Conservation (phyloP, 352 stramenopile species). For the Hyaloperonospora arabidopsidis region DNA sequence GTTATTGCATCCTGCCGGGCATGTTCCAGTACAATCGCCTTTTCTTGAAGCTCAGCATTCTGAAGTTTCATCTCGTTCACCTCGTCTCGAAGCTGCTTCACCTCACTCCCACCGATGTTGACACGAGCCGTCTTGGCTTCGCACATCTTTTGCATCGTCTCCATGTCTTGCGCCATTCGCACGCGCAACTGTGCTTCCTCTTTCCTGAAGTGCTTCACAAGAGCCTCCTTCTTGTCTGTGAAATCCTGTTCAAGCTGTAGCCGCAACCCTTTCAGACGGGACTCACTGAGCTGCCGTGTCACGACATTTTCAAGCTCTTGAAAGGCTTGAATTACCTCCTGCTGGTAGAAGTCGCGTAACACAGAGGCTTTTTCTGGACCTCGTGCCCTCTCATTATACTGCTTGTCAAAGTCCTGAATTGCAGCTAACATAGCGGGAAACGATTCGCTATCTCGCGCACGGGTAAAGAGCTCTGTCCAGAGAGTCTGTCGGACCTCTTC, state of each 20-base stretch:
- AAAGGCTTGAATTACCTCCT: constrained; percentile 50
- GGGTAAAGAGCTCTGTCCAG: constrained; percentile 34
- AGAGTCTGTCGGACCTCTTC: constrained; percentile 30
- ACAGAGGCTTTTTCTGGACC: constrained; percentile 50
- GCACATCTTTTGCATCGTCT: constrained; percentile 67
- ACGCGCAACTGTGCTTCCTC: constrained; percentile 54
- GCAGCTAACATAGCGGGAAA: constrained; percentile 41
- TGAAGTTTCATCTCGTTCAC: constrained; percentile 25
- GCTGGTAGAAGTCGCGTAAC: constrained; percentile 48
- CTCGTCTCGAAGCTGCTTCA: constrained; percentile 45
- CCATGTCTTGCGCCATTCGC: constrained; percentile 49
- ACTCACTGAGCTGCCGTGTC: constrained; percentile 47
- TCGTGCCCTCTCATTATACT: constrained; percentile 37
- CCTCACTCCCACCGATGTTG: constrained; percentile 61
- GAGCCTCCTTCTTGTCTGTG: constrained; percentile 44
- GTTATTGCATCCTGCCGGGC: constrained; percentile 25
- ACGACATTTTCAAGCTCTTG: constrained; percentile 43
- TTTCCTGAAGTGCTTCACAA: constrained; percentile 58
- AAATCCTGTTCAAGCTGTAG: constrained; percentile 51
- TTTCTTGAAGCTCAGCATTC: constrained; percentile 40
- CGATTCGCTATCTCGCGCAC: constrained; percentile 8
- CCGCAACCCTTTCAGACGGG: constrained; percentile 41
- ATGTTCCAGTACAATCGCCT: constrained; percentile 43
- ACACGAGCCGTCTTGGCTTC: constrained; percentile 41
- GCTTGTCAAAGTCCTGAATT: constrained; percentile 44